A percentile compares a stretch with the other conserved stretches of the same genome.
Evolutionary conservation across 176 grass and related monocot species (phyloP).

Genomic region (Paspalum notatum): DNA sequence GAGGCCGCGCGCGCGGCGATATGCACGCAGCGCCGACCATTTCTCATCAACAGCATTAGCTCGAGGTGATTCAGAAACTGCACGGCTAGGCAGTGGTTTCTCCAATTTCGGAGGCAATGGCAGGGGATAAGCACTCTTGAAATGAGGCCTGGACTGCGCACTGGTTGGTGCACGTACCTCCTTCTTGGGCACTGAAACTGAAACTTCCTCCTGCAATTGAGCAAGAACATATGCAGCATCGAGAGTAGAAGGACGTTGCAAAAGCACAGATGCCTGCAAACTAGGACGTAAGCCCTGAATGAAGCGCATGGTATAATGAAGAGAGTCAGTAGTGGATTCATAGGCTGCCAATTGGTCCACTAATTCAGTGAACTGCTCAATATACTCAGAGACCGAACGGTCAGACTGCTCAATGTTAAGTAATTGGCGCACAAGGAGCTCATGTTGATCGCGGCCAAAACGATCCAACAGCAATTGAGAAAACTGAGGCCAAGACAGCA

Average conservation of each 20-base stretch:
- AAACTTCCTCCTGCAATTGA: not conserved
- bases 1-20: too few relatives aligned
- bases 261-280: rapidly evolving
- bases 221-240: not conserved
- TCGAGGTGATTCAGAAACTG: too few relatives aligned
- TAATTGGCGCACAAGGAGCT: not conserved
- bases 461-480: not conserved
- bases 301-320: not conserved
- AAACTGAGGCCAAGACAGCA: not conserved
- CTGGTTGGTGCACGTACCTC: too few relatives aligned
- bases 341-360: too few relatives aligned
- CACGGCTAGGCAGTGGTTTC: too few relatives aligned
- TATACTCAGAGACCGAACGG: too few relatives aligned
- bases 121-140: too few relatives aligned
- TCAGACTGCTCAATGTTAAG: not conserved
- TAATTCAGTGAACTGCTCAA: rapidly evolving
- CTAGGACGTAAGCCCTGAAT: not conserved
- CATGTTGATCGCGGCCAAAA: not conserved
- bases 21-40: too few relatives aligned
- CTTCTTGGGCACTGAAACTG: too few relatives aligned
- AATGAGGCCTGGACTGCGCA: too few relatives aligned
- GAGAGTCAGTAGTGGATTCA: rapidly evolving
- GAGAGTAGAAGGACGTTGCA: not conserved
- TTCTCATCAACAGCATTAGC: too few relatives aligned
- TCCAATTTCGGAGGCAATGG: too few relatives aligned